Evolutionary conservation across 108 stramenopile species (phyloP).

Genomic region (Nitzschia palea): DNA sequence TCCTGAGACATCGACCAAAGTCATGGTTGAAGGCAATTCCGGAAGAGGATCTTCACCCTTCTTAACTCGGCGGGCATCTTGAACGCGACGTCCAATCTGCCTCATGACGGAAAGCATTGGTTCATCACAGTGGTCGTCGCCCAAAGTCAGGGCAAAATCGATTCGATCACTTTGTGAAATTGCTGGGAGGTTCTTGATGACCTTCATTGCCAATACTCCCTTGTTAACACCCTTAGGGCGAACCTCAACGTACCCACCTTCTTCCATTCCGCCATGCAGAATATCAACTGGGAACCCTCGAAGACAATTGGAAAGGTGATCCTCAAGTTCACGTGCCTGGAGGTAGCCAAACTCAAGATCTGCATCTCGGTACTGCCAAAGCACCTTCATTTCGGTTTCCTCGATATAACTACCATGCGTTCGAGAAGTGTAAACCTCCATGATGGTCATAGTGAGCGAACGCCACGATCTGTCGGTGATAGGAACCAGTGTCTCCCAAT

Average conservation of each 20-base stretch:
- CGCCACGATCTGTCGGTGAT: conserved; percentile 89
- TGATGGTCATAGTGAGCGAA: conserved; percentile 78
- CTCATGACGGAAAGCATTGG: conserved; percentile 94
- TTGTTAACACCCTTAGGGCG: conserved; percentile 88
- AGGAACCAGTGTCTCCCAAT: conserved; percentile 85
- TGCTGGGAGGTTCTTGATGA: conserved; percentile 62
- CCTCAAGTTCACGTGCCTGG: conserved; percentile 95
- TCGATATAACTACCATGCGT: conserved; percentile 92
- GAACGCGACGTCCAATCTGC: conserved; percentile 66
- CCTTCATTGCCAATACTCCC: conserved; percentile 83
- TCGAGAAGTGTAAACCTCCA: conserved; percentile 94
- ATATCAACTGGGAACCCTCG: conserved; percentile 93
- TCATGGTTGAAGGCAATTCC: conserved; percentile 67
- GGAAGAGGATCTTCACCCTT: conserved; percentile 55
- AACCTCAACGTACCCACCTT: conserved; percentile 87
- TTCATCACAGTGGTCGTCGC: conserved; percentile 95
- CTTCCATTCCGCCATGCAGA: conserved; percentile 86
- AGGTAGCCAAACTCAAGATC: conserved; percentile 98
- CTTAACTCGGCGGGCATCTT: conserved; percentile 46
- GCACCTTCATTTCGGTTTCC: conserved; percentile 90
- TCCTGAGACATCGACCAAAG: conserved; percentile 75
- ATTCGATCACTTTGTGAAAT: conserved; percentile 50
- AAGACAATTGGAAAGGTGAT: conserved; percentile 91
- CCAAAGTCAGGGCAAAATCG: conserved; percentile 84
- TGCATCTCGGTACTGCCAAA: conserved; percentile 96